phyloP scores from a whole-genome alignment of 2,329 filamentous ascomycete species.

The Penicillium corylophilum region DNA sequence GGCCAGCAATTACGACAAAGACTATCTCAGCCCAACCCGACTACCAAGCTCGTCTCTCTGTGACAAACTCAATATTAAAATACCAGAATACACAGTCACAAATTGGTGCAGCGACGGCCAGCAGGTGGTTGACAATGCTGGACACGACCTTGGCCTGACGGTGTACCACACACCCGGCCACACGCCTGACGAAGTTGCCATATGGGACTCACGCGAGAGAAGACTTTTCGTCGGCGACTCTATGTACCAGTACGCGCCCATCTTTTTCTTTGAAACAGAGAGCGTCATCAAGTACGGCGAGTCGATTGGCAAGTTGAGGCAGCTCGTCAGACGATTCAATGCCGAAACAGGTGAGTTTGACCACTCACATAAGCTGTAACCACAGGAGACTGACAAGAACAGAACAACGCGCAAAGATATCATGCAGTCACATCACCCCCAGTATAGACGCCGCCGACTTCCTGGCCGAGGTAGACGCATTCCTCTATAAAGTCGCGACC shows the following conservation, averaged over 20 bases:
- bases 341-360: no score
- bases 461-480: neutral
- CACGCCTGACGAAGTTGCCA: neutral
- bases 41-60: neutral
- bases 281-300: neutral
- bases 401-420: neutral
- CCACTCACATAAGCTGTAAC: neutral
- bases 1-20: slow-evolving; percentile 1
- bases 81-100: neutral
- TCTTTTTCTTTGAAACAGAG: neutral
- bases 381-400: neutral
- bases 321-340: no score
- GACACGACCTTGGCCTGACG: neutral
- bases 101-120: neutral
- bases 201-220: neutral
- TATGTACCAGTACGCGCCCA: neutral
- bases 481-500: slow-evolving; percentile 1
- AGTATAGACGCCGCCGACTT: slow-evolving; percentile 1
- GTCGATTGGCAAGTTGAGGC: no score
- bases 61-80: slow-evolving; percentile 1
- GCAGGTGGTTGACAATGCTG: neutral
- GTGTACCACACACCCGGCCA: neutral
- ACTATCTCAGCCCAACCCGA: slow-evolving; percentile 1
- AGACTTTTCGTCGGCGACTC: neutral
- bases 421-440: neutral